Evolutionary conservation across 306 rosid genomes (phyloP), one percentile per base, ranked within the genome.

Genomic region (Castanopsis chinensis): DNA sequence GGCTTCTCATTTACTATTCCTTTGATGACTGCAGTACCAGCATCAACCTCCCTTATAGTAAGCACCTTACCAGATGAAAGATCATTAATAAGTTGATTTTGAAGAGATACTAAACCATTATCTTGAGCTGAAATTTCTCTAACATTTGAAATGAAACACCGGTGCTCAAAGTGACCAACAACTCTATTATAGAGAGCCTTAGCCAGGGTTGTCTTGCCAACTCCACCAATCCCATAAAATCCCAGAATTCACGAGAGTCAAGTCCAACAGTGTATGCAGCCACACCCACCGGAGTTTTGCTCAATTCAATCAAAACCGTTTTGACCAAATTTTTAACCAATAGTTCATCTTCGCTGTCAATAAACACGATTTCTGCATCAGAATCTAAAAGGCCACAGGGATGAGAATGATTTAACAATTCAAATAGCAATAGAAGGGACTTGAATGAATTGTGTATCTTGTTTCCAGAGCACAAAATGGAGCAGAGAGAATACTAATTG

Each of bases 161-260:
- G 86, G 53, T 45, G 58, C 56, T 77, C 78, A 55, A 90, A 92
- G 58, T 64, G 70, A 25, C 28, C 71, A 12, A 81, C 87, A 1
- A 92, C 84, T 37, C 49, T 83, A 74, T 90, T 92, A 70, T 65
- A 85, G 15, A 92, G 87, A 43, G 86, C 86, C 86, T 85, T 90
- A 54, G 92, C 94, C 3, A 90, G 86, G 3, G 94, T 92, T 64
- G 97, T 90, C 72, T 92, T 92, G 12, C 97, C 97, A 52, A 92
- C 30, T 10, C 97, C 94, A 4, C 97, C 92, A 80, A 81, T 79
- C 9, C 94, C 97, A 78, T 84, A 77, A 41, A 92, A 52, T 23
- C 91, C 97, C 20, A 92, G 20, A 8, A 92, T 83, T 41, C 51
- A 27, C 90, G 88, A 49, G 79, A 30, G 12, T 85, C 83, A 27